These are phyloP conservation scores for Vitis hybrid DNA, from an alignment of 177 flowering plant species.

Conservation along the genomic window DNA sequence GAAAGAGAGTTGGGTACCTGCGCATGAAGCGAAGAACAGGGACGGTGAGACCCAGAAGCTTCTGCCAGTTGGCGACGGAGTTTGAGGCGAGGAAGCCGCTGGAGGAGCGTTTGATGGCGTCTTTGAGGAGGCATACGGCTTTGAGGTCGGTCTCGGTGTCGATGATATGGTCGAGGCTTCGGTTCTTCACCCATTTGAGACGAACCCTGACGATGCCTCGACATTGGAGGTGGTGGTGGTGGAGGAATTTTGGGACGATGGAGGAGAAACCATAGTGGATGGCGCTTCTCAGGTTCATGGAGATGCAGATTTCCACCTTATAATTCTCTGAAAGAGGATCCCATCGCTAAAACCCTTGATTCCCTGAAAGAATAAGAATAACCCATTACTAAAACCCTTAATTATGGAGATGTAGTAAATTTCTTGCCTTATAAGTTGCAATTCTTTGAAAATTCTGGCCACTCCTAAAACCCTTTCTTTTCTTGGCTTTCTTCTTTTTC, in stretches of 20 bases:
- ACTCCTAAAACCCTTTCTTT: no score
- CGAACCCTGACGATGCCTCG: slow-evolving; percentile 67
- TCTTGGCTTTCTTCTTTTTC: no score
- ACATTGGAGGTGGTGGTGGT: slow-evolving; percentile 30
- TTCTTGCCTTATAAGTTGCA: no score
- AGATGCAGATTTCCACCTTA: no score
- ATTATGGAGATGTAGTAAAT: no score
- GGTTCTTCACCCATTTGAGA: slow-evolving; percentile 90
- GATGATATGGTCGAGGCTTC: slow-evolving; percentile 76
- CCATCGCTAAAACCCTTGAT: no score
- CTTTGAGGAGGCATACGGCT: slow-evolving; percentile 88
- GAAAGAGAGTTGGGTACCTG: slow-evolving; percentile 85
- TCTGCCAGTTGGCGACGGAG: slow-evolving; percentile 66
- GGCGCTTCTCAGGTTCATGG: no score
- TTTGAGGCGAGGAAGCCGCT: slow-evolving; percentile 67
- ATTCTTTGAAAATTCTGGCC: no score
- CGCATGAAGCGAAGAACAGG: slow-evolving; percentile 92
- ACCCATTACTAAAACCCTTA: no score
- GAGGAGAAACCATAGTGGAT: not conserved
- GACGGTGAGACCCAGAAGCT: slow-evolving; percentile 81
- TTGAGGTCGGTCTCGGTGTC: slow-evolving; percentile 91
- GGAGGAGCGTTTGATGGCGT: slow-evolving; percentile 77
- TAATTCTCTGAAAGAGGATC: no score
- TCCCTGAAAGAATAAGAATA: no score
- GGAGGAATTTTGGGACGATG: not conserved